These are phyloP conservation scores for Coniosporium uncinatum DNA, from an alignment of 2,329 filamentous ascomycete genomes.

Conservation along the genomic window DNA sequence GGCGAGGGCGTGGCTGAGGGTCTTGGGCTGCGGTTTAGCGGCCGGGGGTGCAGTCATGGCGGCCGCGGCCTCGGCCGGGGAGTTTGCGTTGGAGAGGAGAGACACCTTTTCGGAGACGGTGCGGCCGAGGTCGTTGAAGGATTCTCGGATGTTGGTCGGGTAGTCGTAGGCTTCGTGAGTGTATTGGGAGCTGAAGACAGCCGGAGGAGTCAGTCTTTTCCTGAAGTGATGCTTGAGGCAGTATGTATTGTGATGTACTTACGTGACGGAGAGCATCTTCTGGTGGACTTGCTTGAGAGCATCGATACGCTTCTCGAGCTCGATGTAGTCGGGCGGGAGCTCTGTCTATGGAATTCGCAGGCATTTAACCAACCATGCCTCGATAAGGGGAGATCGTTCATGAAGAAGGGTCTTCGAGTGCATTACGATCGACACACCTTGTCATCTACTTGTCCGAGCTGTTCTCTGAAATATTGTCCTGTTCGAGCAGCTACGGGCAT, in stretches of 20 bases:
- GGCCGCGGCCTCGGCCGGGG: conserved; percentile 88
- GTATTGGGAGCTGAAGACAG: conserved; percentile 71
- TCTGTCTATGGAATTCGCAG: conserved; percentile 59
- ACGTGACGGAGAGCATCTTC: conserved; percentile 97
- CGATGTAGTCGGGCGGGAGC: conserved; percentile 94
- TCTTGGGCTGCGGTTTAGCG: conserved; percentile 97
- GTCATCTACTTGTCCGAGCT: conserved; percentile 90
- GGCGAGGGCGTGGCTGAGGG: conserved; percentile 93
- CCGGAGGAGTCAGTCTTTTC: conserved; percentile 10
- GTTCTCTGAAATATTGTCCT: conserved; percentile 97
- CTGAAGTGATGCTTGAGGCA: no score
- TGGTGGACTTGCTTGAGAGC: conserved; percentile 95
- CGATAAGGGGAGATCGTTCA: no score
- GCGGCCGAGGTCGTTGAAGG: conserved; percentile 91
- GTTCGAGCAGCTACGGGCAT: conserved; percentile 91
- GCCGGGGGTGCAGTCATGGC: conserved; percentile 85
- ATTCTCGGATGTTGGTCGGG: conserved; percentile 96
- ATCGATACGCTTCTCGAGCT: conserved; percentile 98
- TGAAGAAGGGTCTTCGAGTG: no score
- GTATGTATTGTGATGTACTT: conserved; percentile 35
- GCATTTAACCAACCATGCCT: neutral
- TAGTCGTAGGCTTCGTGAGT: conserved; percentile 87
- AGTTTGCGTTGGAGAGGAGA: conserved; percentile 80
- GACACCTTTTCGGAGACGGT: conserved; percentile 94
- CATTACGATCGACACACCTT: conserved; percentile 69